Evolutionary conservation across 768 basidiomycete species (phyloP).

Genomic region (Leccinum truebloodii): DNA sequence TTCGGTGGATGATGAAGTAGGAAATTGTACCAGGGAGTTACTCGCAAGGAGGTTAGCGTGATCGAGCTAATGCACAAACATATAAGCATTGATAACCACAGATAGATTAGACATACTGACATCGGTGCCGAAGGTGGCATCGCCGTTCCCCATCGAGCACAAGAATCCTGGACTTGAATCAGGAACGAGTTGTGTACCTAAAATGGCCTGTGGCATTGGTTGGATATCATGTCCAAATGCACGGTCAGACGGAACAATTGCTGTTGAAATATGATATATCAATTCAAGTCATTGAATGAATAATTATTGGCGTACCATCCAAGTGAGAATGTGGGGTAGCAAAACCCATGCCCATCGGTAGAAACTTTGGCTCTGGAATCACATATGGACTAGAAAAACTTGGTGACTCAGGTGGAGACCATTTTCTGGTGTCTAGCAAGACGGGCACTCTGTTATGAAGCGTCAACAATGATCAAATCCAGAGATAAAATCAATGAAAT

Average conservation of each 20-base stretch:
- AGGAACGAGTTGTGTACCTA: background rate
- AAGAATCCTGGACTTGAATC: background rate
- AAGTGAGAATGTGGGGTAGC: background rate
- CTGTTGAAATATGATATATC: background rate
- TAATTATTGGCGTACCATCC: background rate
- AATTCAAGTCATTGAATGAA: background rate
- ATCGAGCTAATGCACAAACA: background rate
- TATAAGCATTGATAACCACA: background rate
- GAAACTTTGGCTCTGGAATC: background rate
- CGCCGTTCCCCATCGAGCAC: background rate
- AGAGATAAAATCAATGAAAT: background rate
- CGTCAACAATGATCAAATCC: background rate
- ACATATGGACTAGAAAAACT: background rate
- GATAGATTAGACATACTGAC: background rate
- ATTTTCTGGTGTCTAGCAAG: background rate
- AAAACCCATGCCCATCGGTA: background rate
- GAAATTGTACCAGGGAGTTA: background rate
- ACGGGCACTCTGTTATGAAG: background rate
- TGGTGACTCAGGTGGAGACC: background rate
- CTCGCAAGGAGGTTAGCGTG: background rate
- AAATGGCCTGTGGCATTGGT: background rate
- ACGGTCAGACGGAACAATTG: no score
- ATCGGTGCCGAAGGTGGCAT: background rate
- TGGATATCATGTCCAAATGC: background rate
- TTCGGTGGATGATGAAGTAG: background rate